These are phyloP conservation scores for Carex littledalei DNA, from an alignment of 176 grass and related monocot species.

Conservation along the genomic window DNA sequence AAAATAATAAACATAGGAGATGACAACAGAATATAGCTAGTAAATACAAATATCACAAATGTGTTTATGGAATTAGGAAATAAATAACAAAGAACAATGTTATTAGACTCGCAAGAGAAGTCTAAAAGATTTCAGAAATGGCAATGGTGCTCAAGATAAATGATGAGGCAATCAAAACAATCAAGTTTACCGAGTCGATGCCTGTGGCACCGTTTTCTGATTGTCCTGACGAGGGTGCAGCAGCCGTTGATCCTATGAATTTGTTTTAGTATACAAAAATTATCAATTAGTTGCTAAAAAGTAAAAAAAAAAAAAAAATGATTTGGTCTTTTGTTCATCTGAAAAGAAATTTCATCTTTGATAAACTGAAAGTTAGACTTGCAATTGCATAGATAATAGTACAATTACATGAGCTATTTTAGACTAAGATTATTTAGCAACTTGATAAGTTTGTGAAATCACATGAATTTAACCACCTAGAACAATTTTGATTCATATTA, in stretches of 20 bases:
- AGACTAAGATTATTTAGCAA: neutral
- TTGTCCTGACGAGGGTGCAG: neutral
- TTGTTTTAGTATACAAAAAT: neutral
- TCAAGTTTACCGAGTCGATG: neutral
- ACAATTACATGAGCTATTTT: neutral
- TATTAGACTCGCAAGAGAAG: neutral
- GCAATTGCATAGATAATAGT: neutral
- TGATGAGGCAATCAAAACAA: neutral
- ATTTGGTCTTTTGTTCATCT: neutral
- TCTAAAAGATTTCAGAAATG: conserved; percentile 8
- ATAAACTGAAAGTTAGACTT: neutral
- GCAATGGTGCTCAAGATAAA: neutral
- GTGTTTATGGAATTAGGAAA: conserved; percentile 23
- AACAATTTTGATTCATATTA: neutral
- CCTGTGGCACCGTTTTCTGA: neutral
- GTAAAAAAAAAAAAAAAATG: neutral
- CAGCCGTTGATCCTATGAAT: neutral
- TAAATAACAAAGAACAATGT: conserved; percentile 9
- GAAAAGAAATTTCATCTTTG: neutral
- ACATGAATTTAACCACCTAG: neutral
- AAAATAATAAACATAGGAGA: neutral
- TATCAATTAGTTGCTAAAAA: neutral
- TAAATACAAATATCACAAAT: conserved; percentile 25
- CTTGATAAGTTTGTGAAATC: neutral
- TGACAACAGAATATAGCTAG: neutral